Evolutionary conservation across 805 yeast genomes (phyloP).

Genomic region (Cyberlindnera xishuangbannaensis): DNA sequence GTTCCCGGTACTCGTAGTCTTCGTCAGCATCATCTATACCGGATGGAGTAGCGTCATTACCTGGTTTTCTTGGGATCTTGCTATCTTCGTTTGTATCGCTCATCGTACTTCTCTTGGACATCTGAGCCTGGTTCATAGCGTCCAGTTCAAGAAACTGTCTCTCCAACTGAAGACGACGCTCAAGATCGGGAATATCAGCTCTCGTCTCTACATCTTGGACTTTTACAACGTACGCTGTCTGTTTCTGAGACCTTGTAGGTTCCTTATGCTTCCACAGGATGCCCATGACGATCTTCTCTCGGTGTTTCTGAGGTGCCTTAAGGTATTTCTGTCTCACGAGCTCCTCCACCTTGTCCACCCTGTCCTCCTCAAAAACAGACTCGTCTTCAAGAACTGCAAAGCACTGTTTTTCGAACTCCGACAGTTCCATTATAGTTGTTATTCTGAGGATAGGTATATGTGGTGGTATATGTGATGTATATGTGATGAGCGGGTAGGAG

Average conservation of each 20-base stretch:
- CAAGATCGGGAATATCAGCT: constrained; percentile 23
- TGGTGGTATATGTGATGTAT: no score
- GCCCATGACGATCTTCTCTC: constrained; percentile 34
- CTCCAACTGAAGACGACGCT: constrained; percentile 23
- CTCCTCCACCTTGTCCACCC: constrained; percentile 32
- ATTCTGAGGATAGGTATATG: no score
- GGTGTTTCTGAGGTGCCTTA: constrained; percentile 17
- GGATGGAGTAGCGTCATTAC: neutral
- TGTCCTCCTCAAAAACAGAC: constrained; percentile 32
- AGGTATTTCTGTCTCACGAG: constrained; percentile 23
- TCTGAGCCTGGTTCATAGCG: constrained; percentile 4
- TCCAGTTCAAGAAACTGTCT: constrained; percentile 19
- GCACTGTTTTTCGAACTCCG: constrained; percentile 25
- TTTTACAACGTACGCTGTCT: constrained; percentile 15
- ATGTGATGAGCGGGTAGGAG: no score
- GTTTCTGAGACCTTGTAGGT: constrained; percentile 16
- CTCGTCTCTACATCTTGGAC: constrained; percentile 15
- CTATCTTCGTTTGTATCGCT: no score
- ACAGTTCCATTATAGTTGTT: constrained; percentile 6
- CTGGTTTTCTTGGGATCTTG: no score
- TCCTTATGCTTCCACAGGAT: constrained; percentile 37
- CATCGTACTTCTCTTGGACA: neutral
- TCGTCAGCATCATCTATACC: constrained; percentile 6
- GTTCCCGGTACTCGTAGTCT: constrained; percentile 17
- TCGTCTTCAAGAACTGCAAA: constrained; percentile 28